Evolutionary conservation across 805 yeast genomes (phyloP).

Genomic region (Saccharomyces kudriavzevii): DNA sequence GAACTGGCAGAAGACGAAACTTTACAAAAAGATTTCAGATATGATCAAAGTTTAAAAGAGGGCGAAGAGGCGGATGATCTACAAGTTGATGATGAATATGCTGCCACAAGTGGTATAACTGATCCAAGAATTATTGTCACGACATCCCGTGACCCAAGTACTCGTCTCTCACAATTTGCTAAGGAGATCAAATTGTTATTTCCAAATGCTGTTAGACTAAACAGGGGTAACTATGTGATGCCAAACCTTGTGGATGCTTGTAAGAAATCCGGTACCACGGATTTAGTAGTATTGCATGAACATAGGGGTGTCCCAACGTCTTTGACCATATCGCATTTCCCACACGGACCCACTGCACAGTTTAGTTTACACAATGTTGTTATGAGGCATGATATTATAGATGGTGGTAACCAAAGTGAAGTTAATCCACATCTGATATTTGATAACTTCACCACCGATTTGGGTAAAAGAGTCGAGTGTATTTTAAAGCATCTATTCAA

Average conservation of each 20-base stretch:
- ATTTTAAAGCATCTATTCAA: slow-evolving; percentile 86
- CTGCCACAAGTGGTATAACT: slow-evolving; percentile 73
- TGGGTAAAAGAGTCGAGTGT: slow-evolving; percentile 76
- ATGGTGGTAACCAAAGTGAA: slow-evolving; percentile 82
- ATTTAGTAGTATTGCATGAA: slow-evolving; percentile 80
- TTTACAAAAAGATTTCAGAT: slow-evolving; percentile 73
- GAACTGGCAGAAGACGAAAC: slow-evolving; percentile 83
- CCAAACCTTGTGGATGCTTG: slow-evolving; percentile 80
- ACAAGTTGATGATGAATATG: slow-evolving; percentile 85
- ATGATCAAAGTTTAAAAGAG: slow-evolving; percentile 67
- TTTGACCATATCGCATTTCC: slow-evolving; percentile 85
- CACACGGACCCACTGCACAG: slow-evolving; percentile 95
- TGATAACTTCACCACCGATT: slow-evolving; percentile 72
- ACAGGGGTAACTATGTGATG: slow-evolving; percentile 88
- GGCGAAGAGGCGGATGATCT: slow-evolving; percentile 25
- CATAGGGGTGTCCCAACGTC: slow-evolving; percentile 98
- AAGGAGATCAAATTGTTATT: slow-evolving; percentile 85
- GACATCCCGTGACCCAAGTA: slow-evolving; percentile 85
- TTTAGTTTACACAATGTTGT: slow-evolving; percentile 93
- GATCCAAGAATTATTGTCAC: slow-evolving; percentile 91
- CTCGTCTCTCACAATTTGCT: slow-evolving; percentile 80
- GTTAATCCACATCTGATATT: slow-evolving; percentile 90
- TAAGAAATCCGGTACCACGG: slow-evolving; percentile 71
- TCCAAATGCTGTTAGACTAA: slow-evolving; percentile 81
- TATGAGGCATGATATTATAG: slow-evolving; percentile 81